A percentile compares a stretch with the other conserved stretches of the same genome.
Evolutionary conservation across 768 basidiomycete species (phyloP).

Genomic region (Coprinopsis sp.): DNA sequence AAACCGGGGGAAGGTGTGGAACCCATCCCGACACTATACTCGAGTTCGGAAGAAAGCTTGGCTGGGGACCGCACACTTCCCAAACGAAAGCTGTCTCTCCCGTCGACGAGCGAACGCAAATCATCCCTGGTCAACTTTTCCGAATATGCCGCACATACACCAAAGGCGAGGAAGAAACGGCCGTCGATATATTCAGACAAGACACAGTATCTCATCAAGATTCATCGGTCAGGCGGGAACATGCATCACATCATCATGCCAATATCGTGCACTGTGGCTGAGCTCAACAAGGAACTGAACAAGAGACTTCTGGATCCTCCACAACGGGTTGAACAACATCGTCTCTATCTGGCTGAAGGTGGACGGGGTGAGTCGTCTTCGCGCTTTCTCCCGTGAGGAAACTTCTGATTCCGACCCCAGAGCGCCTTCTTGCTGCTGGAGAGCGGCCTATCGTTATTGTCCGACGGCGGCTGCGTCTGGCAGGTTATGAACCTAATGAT

Average conservation of each 20-base stretch:
- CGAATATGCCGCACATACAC: conserved; percentile 1
- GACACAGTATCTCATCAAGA: conserved; percentile 54
- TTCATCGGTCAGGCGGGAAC: conserved; percentile 69
- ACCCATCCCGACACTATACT: conserved; percentile 27
- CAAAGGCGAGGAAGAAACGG: conserved; percentile 3
- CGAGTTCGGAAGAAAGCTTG: conserved; percentile 26
- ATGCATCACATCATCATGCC: conserved; percentile 68
- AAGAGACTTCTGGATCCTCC: conserved; percentile 47
- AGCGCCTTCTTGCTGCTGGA: conserved; percentile 74
- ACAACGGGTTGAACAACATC: conserved; percentile 52
- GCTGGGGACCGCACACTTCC: neutral
- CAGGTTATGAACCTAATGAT: conserved; percentile 82
- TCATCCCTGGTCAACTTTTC: neutral
- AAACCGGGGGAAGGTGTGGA: conserved; percentile 38
- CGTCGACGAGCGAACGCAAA: neutral
- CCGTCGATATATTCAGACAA: conserved; percentile 1
- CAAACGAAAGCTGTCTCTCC: conserved; percentile 9
- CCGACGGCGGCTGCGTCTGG: conserved; percentile 76
- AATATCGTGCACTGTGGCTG: conserved; percentile 60
- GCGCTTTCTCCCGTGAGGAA: neutral
- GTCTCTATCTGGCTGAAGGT: conserved; percentile 69
- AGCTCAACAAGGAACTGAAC: conserved; percentile 59
- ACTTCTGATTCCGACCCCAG: conserved; percentile 33
- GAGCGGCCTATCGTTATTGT: conserved; percentile 87
- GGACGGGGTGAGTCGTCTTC: conserved; percentile 54